Conservation (phyloP, 2,329 filamentous ascomycete genomes). For the Calonectria henricotiae region DNA sequence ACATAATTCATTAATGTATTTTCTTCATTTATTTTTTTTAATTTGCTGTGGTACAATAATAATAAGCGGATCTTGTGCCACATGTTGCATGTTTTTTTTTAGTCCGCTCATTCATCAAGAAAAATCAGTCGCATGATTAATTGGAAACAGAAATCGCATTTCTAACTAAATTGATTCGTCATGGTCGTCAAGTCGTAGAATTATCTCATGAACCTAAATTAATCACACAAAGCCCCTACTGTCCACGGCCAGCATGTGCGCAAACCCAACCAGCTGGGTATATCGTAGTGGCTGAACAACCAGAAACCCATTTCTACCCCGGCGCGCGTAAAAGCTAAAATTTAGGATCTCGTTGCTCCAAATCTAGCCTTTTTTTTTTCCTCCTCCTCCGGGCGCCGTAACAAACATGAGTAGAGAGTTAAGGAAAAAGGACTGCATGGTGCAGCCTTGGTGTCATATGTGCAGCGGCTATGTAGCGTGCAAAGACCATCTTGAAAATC, state of each 20-base stretch:
- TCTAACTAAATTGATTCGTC: constrained; percentile 37
- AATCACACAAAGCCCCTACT: constrained; percentile 30
- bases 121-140: background rate
- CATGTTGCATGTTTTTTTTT: no score
- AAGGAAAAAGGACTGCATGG: constrained; percentile 35
- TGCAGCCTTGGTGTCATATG: constrained; percentile 39
- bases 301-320: constrained; percentile 19
- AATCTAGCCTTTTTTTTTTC: constrained; percentile 31
- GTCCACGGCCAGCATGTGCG: constrained; percentile 27
- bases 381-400: constrained; percentile 32
- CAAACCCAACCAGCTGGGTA: constrained; percentile 35
- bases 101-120: background rate
- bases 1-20: background rate
- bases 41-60: background rate
- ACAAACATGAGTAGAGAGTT: background rate
- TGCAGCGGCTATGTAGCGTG: constrained; percentile 28
- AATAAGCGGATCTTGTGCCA: background rate
- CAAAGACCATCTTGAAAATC: constrained; percentile 13
- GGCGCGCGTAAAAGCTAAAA: constrained; percentile 2
- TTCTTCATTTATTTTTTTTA: background rate
- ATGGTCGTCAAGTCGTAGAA: constrained; percentile 48
- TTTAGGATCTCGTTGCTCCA: constrained; percentile 32
- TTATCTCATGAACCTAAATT: constrained; percentile 43
- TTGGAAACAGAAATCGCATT: background rate
- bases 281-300: constrained; percentile 30